Evolutionary conservation across 768 basidiomycete species (phyloP).

Genomic region (Mrakia frigida): DNA sequence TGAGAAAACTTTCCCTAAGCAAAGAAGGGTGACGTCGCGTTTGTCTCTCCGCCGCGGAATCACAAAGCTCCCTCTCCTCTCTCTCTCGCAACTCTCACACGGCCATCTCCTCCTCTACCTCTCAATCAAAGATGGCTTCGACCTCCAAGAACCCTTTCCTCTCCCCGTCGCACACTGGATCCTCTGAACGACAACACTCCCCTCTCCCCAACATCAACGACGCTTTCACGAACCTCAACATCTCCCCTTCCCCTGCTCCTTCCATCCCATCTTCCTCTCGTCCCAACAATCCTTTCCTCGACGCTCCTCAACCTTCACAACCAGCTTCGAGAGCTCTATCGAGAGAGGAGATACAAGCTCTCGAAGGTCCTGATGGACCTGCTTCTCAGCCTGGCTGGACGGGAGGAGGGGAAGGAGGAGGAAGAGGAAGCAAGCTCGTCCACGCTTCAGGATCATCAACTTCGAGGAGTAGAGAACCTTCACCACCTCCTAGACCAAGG

Average conservation of each 20-base stretch:
- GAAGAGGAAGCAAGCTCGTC: neutral
- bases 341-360: neutral
- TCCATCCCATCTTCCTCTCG: neutral
- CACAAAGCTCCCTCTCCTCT: too few relatives aligned
- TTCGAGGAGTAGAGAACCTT: neutral
- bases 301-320: neutral
- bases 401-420: neutral
- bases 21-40: too few relatives aligned
- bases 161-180: neutral
- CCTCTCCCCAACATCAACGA: conserved; percentile 8
- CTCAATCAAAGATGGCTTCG: neutral
- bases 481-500: neutral
- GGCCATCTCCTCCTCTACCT: neutral
- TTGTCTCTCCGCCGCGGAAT: too few relatives aligned
- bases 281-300: conserved; percentile 6
- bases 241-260: neutral
- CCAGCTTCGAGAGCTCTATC: neutral
- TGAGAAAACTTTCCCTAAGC: too few relatives aligned
- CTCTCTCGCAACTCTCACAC: too few relatives aligned
- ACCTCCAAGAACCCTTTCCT: conserved; percentile 20
- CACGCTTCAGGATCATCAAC: neutral
- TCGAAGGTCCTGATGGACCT: neutral
- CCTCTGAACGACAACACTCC: neutral
- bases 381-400: neutral
- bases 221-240: conserved; percentile 1